phyloP scores from a whole-genome alignment of 495 filamentous ascomycete species.

The Penicillium lagena region DNA sequence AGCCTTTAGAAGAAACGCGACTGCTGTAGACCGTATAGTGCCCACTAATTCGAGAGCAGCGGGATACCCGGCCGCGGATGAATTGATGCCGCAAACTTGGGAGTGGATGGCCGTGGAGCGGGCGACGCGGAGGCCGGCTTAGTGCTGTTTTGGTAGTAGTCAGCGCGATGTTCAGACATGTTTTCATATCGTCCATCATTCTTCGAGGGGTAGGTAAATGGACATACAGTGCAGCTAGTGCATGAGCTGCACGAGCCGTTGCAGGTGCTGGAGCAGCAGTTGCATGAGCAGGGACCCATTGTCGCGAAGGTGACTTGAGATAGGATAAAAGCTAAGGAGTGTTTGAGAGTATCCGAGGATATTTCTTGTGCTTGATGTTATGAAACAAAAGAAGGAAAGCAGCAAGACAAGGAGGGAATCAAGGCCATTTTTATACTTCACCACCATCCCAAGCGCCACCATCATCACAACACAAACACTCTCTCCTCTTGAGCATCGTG shows the following conservation, averaged over 20 bases:
- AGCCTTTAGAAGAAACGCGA: too few species aligned
- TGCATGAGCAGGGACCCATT: slow-evolving; percentile 42
- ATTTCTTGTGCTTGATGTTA: not conserved
- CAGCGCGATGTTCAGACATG: too few species aligned
- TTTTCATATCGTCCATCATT: too few species aligned
- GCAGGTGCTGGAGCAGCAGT: slow-evolving; percentile 40
- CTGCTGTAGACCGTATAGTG: too few species aligned
- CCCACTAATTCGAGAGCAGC: slow-evolving; percentile 12
- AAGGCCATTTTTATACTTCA: slow-evolving; percentile 14
- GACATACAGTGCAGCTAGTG: slow-evolving; percentile 29
- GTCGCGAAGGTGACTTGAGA: slow-evolving; percentile 16
- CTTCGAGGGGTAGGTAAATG: not conserved
- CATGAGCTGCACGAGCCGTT: slow-evolving; percentile 31
- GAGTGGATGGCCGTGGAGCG: slow-evolving; percentile 18
- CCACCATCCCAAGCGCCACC: too few species aligned
- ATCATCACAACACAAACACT: too few species aligned
- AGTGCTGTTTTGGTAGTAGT: slow-evolving; percentile 18
- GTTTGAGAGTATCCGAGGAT: not conserved
- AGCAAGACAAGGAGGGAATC: slow-evolving; percentile 4
- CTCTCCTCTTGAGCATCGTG: slow-evolving; percentile 2
- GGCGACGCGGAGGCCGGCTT: slow-evolving; percentile 9
- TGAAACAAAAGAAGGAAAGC: not conserved
- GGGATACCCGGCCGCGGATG: slow-evolving; percentile 22
- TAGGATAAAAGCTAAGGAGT: slow-evolving; percentile 2
- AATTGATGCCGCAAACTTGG: slow-evolving; percentile 8